Conservation (phyloP, 2,329 filamentous ascomycete genomes). For the Pyrenophora tritici-repentis region DNA sequence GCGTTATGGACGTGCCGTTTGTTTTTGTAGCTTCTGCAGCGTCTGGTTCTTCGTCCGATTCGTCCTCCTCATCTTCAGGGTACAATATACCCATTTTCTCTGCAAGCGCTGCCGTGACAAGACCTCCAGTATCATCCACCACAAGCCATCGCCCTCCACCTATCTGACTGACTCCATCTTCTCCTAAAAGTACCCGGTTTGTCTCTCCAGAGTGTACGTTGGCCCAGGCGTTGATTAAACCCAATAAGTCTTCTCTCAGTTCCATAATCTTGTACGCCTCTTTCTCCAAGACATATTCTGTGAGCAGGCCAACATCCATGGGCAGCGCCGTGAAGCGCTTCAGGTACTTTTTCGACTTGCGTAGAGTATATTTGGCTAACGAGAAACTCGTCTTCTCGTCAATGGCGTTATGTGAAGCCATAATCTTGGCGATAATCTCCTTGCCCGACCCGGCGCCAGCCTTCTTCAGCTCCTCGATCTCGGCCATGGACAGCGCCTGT, state of each 20-base stretch:
- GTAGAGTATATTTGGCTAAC: slow-evolving; percentile 90
- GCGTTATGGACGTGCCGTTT: slow-evolving; percentile 8
- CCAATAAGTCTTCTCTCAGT: slow-evolving; percentile 81
- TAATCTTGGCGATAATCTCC: slow-evolving; percentile 89
- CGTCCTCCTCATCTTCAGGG: slow-evolving; percentile 45
- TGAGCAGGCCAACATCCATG: slow-evolving; percentile 76
- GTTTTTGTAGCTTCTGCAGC: background rate
- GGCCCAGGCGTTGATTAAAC: slow-evolving; percentile 82
- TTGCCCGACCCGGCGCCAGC: slow-evolving; percentile 78
- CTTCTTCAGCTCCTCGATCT: slow-evolving; percentile 73
- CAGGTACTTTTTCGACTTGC: slow-evolving; percentile 94
- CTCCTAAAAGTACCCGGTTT: slow-evolving; percentile 31
- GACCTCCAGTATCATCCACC: slow-evolving; percentile 83
- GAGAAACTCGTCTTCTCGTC: slow-evolving; percentile 95
- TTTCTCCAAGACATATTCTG: slow-evolving; percentile 79
- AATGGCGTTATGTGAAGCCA: slow-evolving; percentile 84
- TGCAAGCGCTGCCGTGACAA: slow-evolving; percentile 81
- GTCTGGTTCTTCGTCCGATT: slow-evolving; percentile 34
- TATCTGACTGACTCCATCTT: slow-evolving; percentile 43
- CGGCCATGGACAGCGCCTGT: slow-evolving; percentile 74
- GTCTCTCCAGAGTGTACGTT: slow-evolving; percentile 79
- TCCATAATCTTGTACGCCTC: slow-evolving; percentile 84
- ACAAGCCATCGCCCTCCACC: slow-evolving; percentile 73
- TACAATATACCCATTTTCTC: slow-evolving; percentile 87
- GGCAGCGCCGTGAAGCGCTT: slow-evolving; percentile 84